A percentile compares a stretch with the other conserved stretches of the same genome.
phyloP scores from a whole-genome alignment of 495 filamentous ascomycete genomes.

The Bombardia bombarda region DNA sequence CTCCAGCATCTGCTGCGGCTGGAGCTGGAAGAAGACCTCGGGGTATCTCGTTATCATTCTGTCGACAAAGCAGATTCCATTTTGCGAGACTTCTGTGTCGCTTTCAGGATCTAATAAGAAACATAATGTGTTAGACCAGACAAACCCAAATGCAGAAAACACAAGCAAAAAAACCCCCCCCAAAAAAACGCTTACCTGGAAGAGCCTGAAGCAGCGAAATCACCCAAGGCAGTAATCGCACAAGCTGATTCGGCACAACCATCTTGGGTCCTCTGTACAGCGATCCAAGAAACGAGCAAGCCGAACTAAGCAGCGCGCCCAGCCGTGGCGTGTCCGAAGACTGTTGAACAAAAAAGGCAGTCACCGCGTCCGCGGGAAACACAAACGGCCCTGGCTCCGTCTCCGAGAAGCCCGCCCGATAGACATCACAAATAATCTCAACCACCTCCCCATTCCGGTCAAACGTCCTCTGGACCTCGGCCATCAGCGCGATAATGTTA shows the following conservation, averaged over 20 bases:
- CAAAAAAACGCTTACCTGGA: slow-evolving; percentile 39
- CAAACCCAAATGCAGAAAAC: background rate
- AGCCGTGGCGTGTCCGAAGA: slow-evolving; percentile 57
- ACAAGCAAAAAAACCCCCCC: background rate
- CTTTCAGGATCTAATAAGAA: slow-evolving; percentile 50
- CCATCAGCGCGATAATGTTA: slow-evolving; percentile 49
- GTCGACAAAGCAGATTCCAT: slow-evolving; percentile 62
- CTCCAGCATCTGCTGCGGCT: slow-evolving; percentile 46
- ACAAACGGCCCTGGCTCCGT: slow-evolving; percentile 68
- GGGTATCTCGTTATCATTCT: slow-evolving; percentile 60
- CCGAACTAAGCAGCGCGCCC: slow-evolving; percentile 68
- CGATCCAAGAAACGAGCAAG: slow-evolving; percentile 64
- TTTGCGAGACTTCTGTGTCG: slow-evolving; percentile 76
- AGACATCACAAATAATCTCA: slow-evolving; percentile 66
- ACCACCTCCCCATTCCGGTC: slow-evolving; percentile 59
- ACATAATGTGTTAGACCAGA: slow-evolving; percentile 8
- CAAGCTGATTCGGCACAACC: slow-evolving; percentile 36
- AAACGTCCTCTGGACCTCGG: slow-evolving; percentile 45
- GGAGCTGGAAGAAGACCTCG: slow-evolving; percentile 43
- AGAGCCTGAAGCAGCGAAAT: slow-evolving; percentile 56
- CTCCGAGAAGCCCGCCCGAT: slow-evolving; percentile 75
- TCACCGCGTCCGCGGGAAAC: slow-evolving; percentile 60
- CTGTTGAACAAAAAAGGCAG: slow-evolving; percentile 61
- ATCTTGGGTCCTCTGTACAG: slow-evolving; percentile 43
- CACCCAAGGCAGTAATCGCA: slow-evolving; percentile 54